Conservation (phyloP, 352 stramenopile genomes). For the Pythium dissimile region DNA sequence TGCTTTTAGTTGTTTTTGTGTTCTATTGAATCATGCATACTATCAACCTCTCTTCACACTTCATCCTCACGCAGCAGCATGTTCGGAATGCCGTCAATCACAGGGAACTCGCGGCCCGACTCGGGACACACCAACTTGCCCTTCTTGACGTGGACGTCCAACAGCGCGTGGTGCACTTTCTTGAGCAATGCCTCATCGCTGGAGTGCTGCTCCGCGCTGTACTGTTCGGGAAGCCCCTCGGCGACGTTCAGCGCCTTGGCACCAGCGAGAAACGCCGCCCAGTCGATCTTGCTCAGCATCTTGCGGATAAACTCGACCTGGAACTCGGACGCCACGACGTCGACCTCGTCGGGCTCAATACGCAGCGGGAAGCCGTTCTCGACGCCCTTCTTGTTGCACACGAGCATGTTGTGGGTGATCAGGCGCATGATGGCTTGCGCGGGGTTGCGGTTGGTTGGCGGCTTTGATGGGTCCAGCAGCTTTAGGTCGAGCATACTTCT, state of each 20-base stretch:
- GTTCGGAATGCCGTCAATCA: conserved; percentile 97
- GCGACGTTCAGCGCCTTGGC: conserved; percentile 67
- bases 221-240: conserved; percentile 61
- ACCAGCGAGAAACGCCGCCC: conserved; percentile 76
- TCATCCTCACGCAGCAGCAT: conserved; percentile 94
- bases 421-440: conserved; percentile 74
- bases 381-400: conserved; percentile 93
- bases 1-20: too few species aligned
- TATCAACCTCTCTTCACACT: conserved; percentile 53
- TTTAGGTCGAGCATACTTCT: too few species aligned
- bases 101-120: conserved; percentile 94
- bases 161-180: conserved; percentile 86
- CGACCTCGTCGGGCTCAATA: conserved; percentile 80
- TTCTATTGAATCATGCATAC: too few species aligned
- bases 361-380: conserved; percentile 89
- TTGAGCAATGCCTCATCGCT: conserved; percentile 72
- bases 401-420: conserved; percentile 94
- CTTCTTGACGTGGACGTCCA: conserved; percentile 96
- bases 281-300: conserved; percentile 90
- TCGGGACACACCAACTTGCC: conserved; percentile 95
- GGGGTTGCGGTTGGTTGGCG: conserved; percentile 5
- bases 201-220: conserved; percentile 34
- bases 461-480: too few species aligned
- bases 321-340: conserved; percentile 84
- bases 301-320: conserved; percentile 83